These are phyloP conservation scores for Geotrichum carabidarum DNA, from an alignment of 1,139 yeast species.

Conservation along the genomic window DNA sequence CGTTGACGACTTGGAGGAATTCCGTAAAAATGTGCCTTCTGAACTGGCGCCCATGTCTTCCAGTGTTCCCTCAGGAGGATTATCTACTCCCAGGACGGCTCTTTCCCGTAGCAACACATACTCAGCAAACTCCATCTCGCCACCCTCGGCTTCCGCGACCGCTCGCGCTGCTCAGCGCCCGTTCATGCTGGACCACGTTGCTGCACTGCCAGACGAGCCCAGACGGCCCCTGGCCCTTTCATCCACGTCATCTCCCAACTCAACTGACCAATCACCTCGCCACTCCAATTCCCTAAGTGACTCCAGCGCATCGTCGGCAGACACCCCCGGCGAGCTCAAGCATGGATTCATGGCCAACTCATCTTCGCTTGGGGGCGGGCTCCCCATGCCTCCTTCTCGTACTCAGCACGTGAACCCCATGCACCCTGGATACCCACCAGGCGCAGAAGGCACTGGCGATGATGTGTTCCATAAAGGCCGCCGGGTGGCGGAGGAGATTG, in stretches of 20 bases:
- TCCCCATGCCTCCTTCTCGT: slow-evolving; percentile 1
- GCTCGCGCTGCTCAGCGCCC: neutral
- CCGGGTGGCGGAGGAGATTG: slow-evolving; percentile 37
- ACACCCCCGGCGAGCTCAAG: neutral
- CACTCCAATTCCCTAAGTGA: slow-evolving; percentile 18
- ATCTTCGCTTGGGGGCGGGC: neutral
- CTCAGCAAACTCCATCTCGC: neutral
- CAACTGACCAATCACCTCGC: neutral
- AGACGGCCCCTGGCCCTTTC: neutral
- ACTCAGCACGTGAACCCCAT: neutral
- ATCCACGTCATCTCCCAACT: slow-evolving; percentile 12
- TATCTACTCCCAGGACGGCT: neutral
- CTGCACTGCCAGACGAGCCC: neutral
- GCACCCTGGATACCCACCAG: neutral
- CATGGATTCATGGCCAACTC: neutral
- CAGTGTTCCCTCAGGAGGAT: neutral
- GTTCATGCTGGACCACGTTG: neutral
- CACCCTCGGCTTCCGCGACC: neutral
- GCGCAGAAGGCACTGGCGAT: neutral
- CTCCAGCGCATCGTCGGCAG: slow-evolving; percentile 15
- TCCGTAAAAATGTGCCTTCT: slow-evolving; percentile 12
- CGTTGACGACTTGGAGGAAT: slow-evolving; percentile 28
- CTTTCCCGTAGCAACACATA: slow-evolving; percentile 3
- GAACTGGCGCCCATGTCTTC: slow-evolving; percentile 7
- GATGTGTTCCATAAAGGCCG: slow-evolving; percentile 35